phyloP scores from a whole-genome alignment of 1,139 yeast genomes.

The Yamadazyma sp. region DNA sequence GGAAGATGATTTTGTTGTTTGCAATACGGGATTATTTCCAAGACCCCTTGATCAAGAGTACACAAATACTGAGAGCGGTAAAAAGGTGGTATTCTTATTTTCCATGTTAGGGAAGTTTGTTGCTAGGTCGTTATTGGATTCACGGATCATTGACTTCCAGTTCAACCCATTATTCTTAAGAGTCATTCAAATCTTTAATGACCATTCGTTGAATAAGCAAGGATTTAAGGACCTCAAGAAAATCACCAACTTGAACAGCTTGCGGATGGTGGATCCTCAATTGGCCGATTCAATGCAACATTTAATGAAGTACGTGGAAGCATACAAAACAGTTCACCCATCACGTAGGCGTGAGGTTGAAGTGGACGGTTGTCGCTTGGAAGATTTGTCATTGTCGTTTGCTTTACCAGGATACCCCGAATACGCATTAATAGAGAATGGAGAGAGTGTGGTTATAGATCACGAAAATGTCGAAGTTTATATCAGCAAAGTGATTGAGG shows the following conservation, averaged over 20 bases:
- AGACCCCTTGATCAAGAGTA: constrained; percentile 48
- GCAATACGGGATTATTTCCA: constrained; percentile 68
- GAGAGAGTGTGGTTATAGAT: constrained; percentile 51
- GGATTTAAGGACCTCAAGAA: constrained; percentile 24
- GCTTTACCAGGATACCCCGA: constrained; percentile 77
- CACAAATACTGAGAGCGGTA: constrained; percentile 34
- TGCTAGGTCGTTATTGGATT: constrained; percentile 84
- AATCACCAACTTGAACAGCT: constrained; percentile 37
- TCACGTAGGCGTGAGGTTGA: constrained; percentile 22
- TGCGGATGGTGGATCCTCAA: constrained; percentile 57
- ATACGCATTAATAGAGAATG: constrained; percentile 57
- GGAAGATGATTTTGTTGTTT: constrained; percentile 41
- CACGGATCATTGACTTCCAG: constrained; percentile 79
- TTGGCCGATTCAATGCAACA: constrained; percentile 61
- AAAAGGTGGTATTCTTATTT: constrained; percentile 54
- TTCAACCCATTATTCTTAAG: constrained; percentile 73
- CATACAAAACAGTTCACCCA: constrained; percentile 19
- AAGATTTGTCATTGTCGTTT: constrained; percentile 61
- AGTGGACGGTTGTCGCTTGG: constrained; percentile 45
- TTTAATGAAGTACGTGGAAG: constrained; percentile 44
- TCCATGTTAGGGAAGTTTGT: constrained; percentile 75
- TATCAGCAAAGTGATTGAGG: constrained; percentile 57
- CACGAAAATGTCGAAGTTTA: constrained; percentile 58
- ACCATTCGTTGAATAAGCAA: constrained; percentile 8
- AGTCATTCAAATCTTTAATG: constrained; percentile 34